A percentile compares a stretch with the other conserved stretches of the same genome.
phyloP scores from a whole-genome alignment of 768 basidiomycete species.

The Rhizopogon vesiculosus region DNA sequence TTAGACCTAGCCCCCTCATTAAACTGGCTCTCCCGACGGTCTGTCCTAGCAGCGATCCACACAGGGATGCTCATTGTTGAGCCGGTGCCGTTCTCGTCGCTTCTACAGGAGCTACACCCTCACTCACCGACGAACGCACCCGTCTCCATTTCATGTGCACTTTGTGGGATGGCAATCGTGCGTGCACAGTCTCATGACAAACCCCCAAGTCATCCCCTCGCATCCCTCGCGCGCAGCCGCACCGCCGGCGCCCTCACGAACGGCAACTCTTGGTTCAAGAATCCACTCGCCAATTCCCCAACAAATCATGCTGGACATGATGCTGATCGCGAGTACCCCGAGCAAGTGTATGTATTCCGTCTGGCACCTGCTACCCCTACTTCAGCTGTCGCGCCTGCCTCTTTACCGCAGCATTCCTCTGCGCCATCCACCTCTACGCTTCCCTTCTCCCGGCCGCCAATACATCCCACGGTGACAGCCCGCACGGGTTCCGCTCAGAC shows the following conservation, averaged over 20 bases:
- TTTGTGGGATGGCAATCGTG: conserved; percentile 61
- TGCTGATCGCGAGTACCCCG: conserved; percentile 23
- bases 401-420: conserved; percentile 17
- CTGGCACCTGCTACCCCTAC: conserved; percentile 33
- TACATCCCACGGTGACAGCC: conserved; percentile 41
- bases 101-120: conserved; percentile 51
- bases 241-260: conserved; percentile 36
- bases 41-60: conserved; percentile 81
- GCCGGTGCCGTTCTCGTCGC: conserved; percentile 60
- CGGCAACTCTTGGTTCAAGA: conserved; percentile 60
- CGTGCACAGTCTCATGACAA: conserved; percentile 28
- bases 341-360: conserved; percentile 67
- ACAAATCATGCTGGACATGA: conserved; percentile 10
- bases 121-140: conserved; percentile 40
- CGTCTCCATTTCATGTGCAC: conserved; percentile 61
- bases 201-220: conserved; percentile 29
- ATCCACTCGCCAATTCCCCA: conserved; percentile 34
- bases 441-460: conserved; percentile 17
- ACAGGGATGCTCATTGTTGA: conserved; percentile 85
- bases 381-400: conserved; percentile 13
- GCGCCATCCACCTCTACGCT: conserved; percentile 29
- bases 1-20: conserved; percentile 92
- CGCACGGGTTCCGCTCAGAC: conserved; percentile 19
- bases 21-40: conserved; percentile 89
- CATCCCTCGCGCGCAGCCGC: conserved; percentile 26